Conservation (phyloP, 768 basidiomycete genomes). For the Lactarius pseudohatsudake region DNA sequence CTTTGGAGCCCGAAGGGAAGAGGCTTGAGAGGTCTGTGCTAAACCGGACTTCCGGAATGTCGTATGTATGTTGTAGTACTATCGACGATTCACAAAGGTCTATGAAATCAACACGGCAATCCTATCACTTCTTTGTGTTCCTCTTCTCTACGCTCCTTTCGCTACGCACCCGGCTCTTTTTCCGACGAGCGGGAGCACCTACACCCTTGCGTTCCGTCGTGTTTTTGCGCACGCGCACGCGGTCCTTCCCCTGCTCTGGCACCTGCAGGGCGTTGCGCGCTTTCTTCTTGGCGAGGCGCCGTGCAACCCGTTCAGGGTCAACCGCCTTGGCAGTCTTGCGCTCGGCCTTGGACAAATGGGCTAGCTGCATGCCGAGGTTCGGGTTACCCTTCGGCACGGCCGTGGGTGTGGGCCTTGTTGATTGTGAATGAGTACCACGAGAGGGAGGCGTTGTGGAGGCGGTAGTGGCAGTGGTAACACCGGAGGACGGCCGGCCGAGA, state of each 20-base stretch:
- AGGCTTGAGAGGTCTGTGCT: background rate
- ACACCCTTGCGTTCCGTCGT: conserved; percentile 34
- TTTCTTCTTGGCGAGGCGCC: conserved; percentile 90
- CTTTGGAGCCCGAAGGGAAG: conserved; percentile 22
- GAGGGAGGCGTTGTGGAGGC: conserved; percentile 22
- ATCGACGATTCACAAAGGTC: background rate
- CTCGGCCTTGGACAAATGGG: conserved; percentile 77
- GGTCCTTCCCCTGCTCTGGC: conserved; percentile 42
- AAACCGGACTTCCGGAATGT: background rate
- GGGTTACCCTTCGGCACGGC: conserved; percentile 79
- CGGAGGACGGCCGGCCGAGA: conserved; percentile 28
- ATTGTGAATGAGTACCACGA: conserved; percentile 14
- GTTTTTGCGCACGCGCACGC: conserved; percentile 50
- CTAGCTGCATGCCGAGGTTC: conserved; percentile 72
- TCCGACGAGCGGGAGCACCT: conserved; percentile 36
- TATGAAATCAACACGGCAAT: background rate
- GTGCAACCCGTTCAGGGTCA: conserved; percentile 77
- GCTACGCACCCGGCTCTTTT: conserved; percentile 51
- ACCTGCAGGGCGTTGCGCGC: conserved; percentile 54
- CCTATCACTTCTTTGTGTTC: conserved; percentile 56
- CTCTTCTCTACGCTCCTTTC: conserved; percentile 52
- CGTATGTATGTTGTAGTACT: background rate
- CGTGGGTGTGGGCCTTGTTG: conserved; percentile 19
- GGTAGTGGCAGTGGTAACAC: conserved; percentile 22
- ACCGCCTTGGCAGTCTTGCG: conserved; percentile 79